These are phyloP conservation scores for Platanthera zijinensis DNA, from an alignment of 106 monocot genomes.

Conservation along the genomic window DNA sequence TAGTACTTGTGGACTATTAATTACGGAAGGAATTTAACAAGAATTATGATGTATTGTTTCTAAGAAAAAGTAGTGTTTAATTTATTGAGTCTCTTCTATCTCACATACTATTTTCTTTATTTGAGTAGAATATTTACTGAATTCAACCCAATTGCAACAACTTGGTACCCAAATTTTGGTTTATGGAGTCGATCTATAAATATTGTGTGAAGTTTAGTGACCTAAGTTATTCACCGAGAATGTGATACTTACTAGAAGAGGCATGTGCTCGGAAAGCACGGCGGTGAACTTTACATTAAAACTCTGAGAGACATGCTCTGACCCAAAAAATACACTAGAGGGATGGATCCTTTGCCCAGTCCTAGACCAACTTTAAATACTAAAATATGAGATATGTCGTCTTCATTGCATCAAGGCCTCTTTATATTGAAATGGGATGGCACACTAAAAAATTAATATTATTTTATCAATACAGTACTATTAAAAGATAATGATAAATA, in stretches of 20 bases:
- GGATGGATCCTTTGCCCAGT: no score
- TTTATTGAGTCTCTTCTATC: background rate
- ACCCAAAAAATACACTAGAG: no score
- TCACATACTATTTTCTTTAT: background rate
- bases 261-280: no score
- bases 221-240: background rate
- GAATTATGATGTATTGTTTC: slow-evolving; percentile 1
- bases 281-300: no score
- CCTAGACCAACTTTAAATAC: no score
- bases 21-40: background rate
- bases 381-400: no score
- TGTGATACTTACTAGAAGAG: background rate
- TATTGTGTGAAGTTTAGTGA: background rate
- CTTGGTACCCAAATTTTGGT: background rate
- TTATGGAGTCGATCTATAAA: background rate
- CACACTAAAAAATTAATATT: no score
- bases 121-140: background rate
- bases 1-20: background rate
- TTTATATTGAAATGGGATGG: no score
- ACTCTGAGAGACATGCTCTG: no score
- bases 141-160: background rate
- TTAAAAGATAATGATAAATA: no score
- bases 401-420: no score
- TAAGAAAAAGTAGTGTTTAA: background rate
- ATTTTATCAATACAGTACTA: no score